Conservation (phyloP, 805 yeast genomes). For the Ogataea nitratoaversa region DNA sequence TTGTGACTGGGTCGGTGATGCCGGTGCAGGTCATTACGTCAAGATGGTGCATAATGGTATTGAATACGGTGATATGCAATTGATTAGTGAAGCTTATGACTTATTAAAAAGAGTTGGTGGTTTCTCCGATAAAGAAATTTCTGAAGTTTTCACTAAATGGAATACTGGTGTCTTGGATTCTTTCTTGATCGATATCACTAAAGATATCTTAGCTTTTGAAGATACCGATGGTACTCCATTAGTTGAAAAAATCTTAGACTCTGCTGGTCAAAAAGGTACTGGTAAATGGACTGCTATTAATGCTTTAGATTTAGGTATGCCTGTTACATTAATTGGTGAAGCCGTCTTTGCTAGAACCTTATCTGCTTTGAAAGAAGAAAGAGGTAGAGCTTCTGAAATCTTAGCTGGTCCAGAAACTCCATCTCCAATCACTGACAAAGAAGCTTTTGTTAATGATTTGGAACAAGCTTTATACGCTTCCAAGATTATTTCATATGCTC, state of each 20-base stretch:
- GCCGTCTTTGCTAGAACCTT: conserved; percentile 96
- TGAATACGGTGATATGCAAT: conserved; percentile 99
- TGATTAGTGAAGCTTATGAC: conserved; percentile 97
- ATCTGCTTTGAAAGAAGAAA: conserved; percentile 88
- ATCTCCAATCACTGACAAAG: conserved; percentile 67
- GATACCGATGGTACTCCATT: conserved; percentile 90
- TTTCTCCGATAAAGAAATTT: conserved; percentile 85
- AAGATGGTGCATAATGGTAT: conserved; percentile 99
- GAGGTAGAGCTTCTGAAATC: conserved; percentile 76
- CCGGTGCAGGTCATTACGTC: conserved; percentile 98
- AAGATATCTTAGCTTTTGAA: conserved; percentile 85
- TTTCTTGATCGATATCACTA: conserved; percentile 93
- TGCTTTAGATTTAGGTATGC: conserved; percentile 97
- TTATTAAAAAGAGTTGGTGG: conserved; percentile 92
- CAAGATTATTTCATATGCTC: conserved; percentile 96
- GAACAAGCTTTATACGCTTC: conserved; percentile 99
- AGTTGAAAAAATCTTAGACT: conserved; percentile 93
- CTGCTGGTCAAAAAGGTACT: conserved; percentile 99
- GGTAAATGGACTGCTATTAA: conserved; percentile 99
- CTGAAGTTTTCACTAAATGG: conserved; percentile 89
- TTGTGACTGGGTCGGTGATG: conserved; percentile 99
- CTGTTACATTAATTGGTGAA: conserved; percentile 97
- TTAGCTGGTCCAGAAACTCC: conserved; percentile 77
- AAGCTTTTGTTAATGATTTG: conserved; percentile 83
- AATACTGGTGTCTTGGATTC: conserved; percentile 97